Base-by-base conservation (phyloP, 495 filamentous ascomycete species). In the Neurospora hispaniola region DNA sequence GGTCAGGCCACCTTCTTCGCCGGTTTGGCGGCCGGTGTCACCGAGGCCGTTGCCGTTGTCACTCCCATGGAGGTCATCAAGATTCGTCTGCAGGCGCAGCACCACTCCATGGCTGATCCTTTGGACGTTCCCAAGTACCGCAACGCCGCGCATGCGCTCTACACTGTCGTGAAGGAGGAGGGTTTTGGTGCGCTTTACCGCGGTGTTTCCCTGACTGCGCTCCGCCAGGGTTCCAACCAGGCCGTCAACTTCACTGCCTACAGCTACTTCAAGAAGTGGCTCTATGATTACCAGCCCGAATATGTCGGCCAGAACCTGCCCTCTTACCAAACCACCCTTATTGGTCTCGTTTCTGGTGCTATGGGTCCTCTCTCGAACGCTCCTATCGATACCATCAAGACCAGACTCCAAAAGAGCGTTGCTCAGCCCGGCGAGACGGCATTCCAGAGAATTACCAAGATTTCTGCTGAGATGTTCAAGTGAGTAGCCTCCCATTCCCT, bases 161-260 rank as follows among this genome's bases (percentile, higher is more conserved):
- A 94, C 85, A 97, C 94, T 42, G 92, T 99, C 59, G 81, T 98
- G 38, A 89, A 88, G 75, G 96, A 99, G 82, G 96, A 99, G 84
- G 96, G 96, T 2, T 80, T 93, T 79, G 89, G 91, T 71, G 90
- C 93, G 5, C 82, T 99, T 42, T 99, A 97, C 81, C 91, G 96
- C 69, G 96, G 96, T 76, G 94, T 99, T 16, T 92, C 92, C 20
- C 88, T 99, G 27, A 99, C 96, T 3, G 96, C 94, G 2, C 88
- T 98, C 71, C 89, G 96, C 70, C 96, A 99, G 82, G 96, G 95
- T 72, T 94, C 90, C 73, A 99, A 99, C 85, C 96, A 99, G 84
- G 96, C 96, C 12, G 92, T 96, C 79, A 99, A 99, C 86, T 99
- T 99, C 86, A 98, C 94, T 39, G 96, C 96, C 12, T 99, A 99